phyloP scores from a whole-genome alignment of 2,329 filamentous ascomycete genomes.

The Ceratocystis diversiconidia region DNA sequence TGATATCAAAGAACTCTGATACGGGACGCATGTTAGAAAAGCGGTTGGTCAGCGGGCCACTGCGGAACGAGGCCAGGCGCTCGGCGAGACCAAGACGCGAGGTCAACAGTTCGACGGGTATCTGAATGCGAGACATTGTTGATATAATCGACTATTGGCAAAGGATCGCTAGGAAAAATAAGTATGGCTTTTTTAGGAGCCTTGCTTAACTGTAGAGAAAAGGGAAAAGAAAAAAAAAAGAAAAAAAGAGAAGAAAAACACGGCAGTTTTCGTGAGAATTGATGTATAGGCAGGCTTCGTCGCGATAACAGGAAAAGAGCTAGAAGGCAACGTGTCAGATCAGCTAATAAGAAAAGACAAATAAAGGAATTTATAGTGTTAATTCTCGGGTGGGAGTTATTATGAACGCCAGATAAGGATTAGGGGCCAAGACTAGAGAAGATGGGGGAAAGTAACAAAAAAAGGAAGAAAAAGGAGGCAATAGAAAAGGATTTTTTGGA shows the following conservation, averaged over 20 bases:
- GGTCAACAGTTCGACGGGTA: constrained; percentile 81
- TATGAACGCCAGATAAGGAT: constrained; percentile 7
- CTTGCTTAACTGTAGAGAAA: too few relatives aligned
- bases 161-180: too few relatives aligned
- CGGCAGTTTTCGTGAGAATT: neutral
- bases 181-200: too few relatives aligned
- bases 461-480: neutral
- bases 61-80: constrained; percentile 62
- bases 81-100: constrained; percentile 76
- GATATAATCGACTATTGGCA: constrained; percentile 15
- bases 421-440: constrained; percentile 10
- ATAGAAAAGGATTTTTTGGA: constrained; percentile 13
- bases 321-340: constrained; percentile 11
- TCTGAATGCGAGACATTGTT: constrained; percentile 72
- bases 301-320: constrained; percentile 9
- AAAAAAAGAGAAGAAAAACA: neutral
- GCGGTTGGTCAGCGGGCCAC: constrained; percentile 61
- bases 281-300: neutral
- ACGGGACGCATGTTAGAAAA: constrained; percentile 88
- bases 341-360: constrained; percentile 10
- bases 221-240: too few relatives aligned
- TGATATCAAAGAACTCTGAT: constrained; percentile 89
- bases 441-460: constrained; percentile 9
- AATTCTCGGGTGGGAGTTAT: neutral
- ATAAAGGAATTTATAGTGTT: constrained; percentile 12